Conservation (phyloP, 495 filamentous ascomycete genomes). For the Aspergillus diversus region DNA sequence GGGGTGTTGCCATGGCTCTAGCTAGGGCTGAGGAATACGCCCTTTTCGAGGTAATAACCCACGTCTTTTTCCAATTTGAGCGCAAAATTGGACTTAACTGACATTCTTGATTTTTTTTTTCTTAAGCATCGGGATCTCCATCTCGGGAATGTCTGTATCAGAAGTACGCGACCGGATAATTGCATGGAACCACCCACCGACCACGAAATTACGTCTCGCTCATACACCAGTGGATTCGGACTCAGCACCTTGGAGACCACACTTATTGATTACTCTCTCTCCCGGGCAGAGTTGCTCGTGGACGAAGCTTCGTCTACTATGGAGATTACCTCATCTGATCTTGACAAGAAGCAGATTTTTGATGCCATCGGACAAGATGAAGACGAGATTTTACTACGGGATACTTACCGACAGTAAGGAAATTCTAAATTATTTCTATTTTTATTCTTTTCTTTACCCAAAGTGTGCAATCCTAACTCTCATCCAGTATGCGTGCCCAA, state of each 20-base stretch:
- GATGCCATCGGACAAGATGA: conserved; percentile 49
- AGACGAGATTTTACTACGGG: conserved; percentile 43
- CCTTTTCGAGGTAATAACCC: conserved; percentile 67
- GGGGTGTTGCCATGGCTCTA: conserved; percentile 75
- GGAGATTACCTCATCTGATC: conserved; percentile 49
- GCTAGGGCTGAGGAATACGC: conserved; percentile 73
- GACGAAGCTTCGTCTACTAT: conserved; percentile 29
- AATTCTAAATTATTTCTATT: conserved; percentile 5
- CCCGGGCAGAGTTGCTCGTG: conserved; percentile 55
- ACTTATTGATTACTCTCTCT: conserved; percentile 89
- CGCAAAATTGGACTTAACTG: neutral
- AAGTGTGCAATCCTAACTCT: conserved; percentile 7
- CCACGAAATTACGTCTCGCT: conserved; percentile 32
- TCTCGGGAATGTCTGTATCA: conserved; percentile 83
- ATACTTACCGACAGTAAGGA: conserved; percentile 49
- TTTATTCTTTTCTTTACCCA: conserved; percentile 8
- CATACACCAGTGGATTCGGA: conserved; percentile 59
- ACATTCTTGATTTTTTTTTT: neutral
- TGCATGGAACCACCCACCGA: conserved; percentile 40
- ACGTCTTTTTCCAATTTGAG: neutral
- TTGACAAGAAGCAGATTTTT: conserved; percentile 52
- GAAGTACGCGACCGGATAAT: conserved; percentile 41
- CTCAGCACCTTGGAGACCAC: conserved; percentile 75
- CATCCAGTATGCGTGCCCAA: conserved; percentile 43
- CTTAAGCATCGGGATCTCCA: conserved; percentile 81